Base-by-base conservation (phyloP, 768 basidiomycete species). In the Boletus sp. region DNA sequence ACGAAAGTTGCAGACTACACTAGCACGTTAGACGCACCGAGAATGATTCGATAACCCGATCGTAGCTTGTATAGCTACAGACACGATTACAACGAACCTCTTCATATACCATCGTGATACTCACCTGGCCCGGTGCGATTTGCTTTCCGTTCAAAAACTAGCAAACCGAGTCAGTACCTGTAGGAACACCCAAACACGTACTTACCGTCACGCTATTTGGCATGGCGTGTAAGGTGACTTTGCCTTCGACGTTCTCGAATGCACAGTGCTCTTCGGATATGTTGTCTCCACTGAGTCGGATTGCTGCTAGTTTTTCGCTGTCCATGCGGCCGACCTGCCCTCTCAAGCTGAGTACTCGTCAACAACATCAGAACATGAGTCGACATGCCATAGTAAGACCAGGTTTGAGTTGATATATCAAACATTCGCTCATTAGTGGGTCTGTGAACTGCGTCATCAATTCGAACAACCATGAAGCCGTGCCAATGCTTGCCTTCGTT, bases 121-220 rank as follows among this genome's bases (percentile, higher is more conserved):
- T 70, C 73, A 93, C 93, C 72, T 90, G 86, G 52, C 83, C 85
- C 2, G 92, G 80, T 5, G 82, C 66, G 15, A 96, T 80, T 71
- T 94, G 87, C 69, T 94, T 91, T 37, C 96, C 97, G 71, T 99
- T 99, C 66, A 99, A 73, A 77, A 96, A 94, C 92, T 94, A 60
- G 14, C 24, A 42, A 35, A 57, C 9, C 44, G 50, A 29, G 60
- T 66, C 46, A 58, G 48, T 64, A 58, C 47, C 32, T 50, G 37
- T n/a, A 55, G 41, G 24, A 41, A 14, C n/a, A 30, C 24, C 14
- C 33, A 33, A 33, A 24, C 37, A 20, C 45, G 39, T 29, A 78
- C 86, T 67, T 68, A 92, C 92, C 28, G 94, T 97, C 59, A 90
- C 84, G 63, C 90, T 90, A 63, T 91, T 84, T 1, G 87, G 81